These are phyloP conservation scores for Lagerstroemia speciosa DNA, from an alignment of 345 rosid genomes.

Conservation along the genomic window DNA sequence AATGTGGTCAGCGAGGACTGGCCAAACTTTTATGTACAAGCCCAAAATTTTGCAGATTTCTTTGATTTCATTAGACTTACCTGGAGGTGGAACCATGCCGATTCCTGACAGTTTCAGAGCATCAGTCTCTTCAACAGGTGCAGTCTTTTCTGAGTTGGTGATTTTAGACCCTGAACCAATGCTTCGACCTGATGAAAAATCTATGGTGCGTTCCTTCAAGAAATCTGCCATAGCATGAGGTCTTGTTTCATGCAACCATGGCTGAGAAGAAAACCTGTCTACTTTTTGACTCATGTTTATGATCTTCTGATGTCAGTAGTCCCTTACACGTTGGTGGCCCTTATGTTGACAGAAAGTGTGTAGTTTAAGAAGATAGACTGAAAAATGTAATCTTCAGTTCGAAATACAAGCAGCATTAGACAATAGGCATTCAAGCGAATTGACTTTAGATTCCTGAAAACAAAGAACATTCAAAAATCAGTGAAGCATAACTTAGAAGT, in stretches of 20 bases:
- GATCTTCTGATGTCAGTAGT: background rate
- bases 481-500: background rate
- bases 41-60: background rate
- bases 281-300: slow-evolving; percentile 19
- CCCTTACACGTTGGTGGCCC: background rate
- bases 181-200: slow-evolving; percentile 3
- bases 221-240: slow-evolving; percentile 14
- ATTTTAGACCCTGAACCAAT: slow-evolving; percentile 4
- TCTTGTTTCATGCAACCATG: slow-evolving; percentile 24
- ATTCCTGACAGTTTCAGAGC: background rate
- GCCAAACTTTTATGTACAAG: background rate
- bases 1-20: too few relatives aligned
- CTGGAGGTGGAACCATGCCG: background rate
- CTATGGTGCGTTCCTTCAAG: slow-evolving; percentile 12
- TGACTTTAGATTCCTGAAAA: background rate
- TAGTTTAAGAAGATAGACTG: background rate
- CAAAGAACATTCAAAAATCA: background rate
- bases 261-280: slow-evolving; percentile 16
- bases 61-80: background rate
- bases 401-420: background rate
- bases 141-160: background rate
- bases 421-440: background rate
- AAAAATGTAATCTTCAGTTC: background rate
- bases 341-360: background rate
- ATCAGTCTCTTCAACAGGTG: background rate